These are phyloP conservation scores for Lumnitzera littorea DNA, from an alignment of 345 rosid species.

Conservation along the genomic window DNA sequence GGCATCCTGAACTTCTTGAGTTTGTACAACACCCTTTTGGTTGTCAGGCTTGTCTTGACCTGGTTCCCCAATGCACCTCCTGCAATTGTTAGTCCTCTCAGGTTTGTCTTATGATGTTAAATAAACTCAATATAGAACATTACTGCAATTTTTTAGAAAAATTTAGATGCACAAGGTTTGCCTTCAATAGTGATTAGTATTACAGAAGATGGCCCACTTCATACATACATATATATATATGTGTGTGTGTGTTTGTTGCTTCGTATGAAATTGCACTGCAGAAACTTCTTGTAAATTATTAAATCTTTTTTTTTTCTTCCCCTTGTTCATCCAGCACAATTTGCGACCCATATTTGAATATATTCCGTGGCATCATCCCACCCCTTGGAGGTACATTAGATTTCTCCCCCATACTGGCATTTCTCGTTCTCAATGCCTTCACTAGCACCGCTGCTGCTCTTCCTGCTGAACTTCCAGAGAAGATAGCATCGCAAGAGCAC, in stretches of 20 bases:
- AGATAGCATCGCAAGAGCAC: conserved; percentile 18
- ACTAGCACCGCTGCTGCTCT: conserved; percentile 78
- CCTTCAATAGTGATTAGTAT: too few species aligned
- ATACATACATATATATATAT: too few species aligned
- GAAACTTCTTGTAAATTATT: not conserved
- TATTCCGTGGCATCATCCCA: conserved; percentile 91
- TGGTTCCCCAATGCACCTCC: conserved; percentile 98
- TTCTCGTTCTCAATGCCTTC: conserved; percentile 74
- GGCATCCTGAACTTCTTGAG: conserved; percentile 73
- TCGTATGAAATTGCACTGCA: too few species aligned
- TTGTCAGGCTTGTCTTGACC: conserved; percentile 79
- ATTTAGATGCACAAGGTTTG: too few species aligned
- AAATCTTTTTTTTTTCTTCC: not conserved
- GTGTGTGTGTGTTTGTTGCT: too few species aligned
- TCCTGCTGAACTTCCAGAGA: conserved; percentile 69
- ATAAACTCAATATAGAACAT: too few species aligned
- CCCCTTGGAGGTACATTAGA: conserved; percentile 85
- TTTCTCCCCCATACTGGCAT: conserved; percentile 79
- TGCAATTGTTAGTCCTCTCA: conserved; percentile 88
- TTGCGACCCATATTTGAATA: conserved; percentile 94
- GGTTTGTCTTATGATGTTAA: conserved; percentile 26
- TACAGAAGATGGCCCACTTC: too few species aligned
- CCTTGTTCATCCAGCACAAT: conserved; percentile 19
- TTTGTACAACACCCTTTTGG: conserved; percentile 72
- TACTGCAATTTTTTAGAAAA: too few species aligned